Conservation (phyloP, 768 basidiomycete species). For the Mycena amicta region DNA sequence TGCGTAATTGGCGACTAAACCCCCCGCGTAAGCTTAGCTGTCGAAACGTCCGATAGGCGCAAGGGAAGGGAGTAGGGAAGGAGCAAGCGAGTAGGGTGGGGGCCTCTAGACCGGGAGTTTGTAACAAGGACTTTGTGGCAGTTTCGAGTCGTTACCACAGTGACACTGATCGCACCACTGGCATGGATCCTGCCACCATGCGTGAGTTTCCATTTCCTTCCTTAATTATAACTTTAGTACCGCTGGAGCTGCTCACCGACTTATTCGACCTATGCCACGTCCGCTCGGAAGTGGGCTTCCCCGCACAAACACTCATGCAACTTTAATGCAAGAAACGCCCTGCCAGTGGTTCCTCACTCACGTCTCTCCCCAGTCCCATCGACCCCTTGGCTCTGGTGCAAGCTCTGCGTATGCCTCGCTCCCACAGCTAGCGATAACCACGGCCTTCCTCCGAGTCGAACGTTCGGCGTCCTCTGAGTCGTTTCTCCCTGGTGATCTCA, state of each 20-base stretch:
- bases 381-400: conserved; percentile 9
- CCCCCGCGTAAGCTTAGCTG: too few species aligned
- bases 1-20: not conserved
- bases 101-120: not conserved
- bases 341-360: conserved; percentile 7
- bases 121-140: not conserved
- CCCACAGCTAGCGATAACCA: not conserved
- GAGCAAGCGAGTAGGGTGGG: not conserved
- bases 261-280: not conserved
- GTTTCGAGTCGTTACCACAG: not conserved
- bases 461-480: not conserved
- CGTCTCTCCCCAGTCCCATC: conserved; percentile 4
- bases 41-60: not conserved
- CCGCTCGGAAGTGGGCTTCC: not conserved
- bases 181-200: not conserved
- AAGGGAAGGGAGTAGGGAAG: not conserved
- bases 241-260: not conserved
- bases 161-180: not conserved
- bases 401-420: not conserved
- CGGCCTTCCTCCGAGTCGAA: not conserved
- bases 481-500: not conserved
- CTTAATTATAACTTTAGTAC: not conserved
- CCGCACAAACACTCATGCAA: not conserved
- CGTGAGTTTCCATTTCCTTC: not conserved
- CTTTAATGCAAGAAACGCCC: not conserved